A percentile compares a stretch with the other conserved stretches of the same genome.
Evolutionary conservation across 768 basidiomycete species (phyloP).

Genomic region (Amanita subjunquillea): DNA sequence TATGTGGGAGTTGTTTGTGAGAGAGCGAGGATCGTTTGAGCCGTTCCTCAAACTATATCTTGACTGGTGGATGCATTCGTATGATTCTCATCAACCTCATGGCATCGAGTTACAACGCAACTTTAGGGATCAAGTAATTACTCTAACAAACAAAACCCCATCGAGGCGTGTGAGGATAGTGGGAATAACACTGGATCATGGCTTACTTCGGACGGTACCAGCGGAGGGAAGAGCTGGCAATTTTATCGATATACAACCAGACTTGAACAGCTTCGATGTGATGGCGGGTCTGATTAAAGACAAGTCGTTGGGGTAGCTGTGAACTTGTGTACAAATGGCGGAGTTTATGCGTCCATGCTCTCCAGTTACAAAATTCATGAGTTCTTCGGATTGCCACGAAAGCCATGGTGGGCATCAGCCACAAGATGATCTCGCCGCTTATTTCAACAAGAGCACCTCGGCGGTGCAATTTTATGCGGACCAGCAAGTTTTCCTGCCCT

Average conservation of each 20-base stretch:
- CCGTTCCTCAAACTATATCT: conserved; percentile 78
- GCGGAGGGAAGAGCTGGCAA: conserved; percentile 16
- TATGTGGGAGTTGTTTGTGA: conserved; percentile 70
- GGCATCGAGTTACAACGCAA: background rate
- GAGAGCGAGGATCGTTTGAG: conserved; percentile 58
- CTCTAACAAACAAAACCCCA: conserved; percentile 68
- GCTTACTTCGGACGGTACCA: conserved; percentile 73
- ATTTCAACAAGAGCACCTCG: conserved; percentile 25
- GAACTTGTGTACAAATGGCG: background rate
- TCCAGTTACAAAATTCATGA: background rate
- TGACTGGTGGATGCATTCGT: conserved; percentile 88
- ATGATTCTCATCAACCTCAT: conserved; percentile 21
- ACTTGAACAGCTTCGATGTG: conserved; percentile 95
- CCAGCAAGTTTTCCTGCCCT: conserved; percentile 12
- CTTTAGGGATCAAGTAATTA: conserved; percentile 73
- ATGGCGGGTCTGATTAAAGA: conserved; percentile 78
- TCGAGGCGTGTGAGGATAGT: conserved; percentile 62
- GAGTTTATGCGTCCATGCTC: background rate
- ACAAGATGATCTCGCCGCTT: conserved; percentile 18
- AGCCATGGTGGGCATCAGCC: background rate
- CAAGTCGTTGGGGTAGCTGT: conserved; percentile 16
- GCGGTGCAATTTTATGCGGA: conserved; percentile 26
- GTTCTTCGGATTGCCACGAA: background rate
- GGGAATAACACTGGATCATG: conserved; percentile 83
- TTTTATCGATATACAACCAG: conserved; percentile 90